Evolutionary conservation across 176 grass and related monocot genomes (phyloP).

Genomic region (Lolium rigidum): DNA sequence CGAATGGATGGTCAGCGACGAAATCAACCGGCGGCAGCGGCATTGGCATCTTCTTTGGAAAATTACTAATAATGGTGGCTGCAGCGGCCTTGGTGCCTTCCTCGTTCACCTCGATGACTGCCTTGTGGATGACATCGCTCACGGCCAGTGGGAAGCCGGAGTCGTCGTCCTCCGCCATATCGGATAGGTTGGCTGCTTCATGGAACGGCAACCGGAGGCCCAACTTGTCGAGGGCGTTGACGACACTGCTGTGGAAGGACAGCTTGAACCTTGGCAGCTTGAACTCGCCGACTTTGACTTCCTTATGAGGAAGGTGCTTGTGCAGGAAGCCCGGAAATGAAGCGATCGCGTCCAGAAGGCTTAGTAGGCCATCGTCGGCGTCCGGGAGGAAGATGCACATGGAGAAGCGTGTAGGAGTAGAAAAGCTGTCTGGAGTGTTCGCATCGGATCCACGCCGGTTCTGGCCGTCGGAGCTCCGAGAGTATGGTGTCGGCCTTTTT

Average conservation of each 20-base stretch:
- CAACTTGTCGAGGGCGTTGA: neutral
- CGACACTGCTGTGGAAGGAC: neutral
- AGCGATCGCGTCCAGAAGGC: neutral
- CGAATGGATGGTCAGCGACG: neutral
- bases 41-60: too few species aligned
- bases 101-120: constrained; percentile 22
- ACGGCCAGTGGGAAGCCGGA: neutral
- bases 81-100: neutral
- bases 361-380: neutral
- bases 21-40: neutral
- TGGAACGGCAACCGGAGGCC: neutral
- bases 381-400: constrained; percentile 3
- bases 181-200: neutral
- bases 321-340: neutral
- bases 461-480: too few species aligned
- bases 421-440: too few species aligned
- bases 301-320: neutral
- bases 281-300: neutral
- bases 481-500: too few species aligned
- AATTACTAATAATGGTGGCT: neutral
- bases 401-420: neutral
- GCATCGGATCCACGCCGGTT: too few species aligned
- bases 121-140: neutral
- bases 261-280: neutral
- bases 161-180: neutral